A percentile compares a stretch with the other conserved stretches of the same genome.
Evolutionary conservation across 768 basidiomycete genomes (phyloP).

Genomic region (Termitomyces heimii): DNA sequence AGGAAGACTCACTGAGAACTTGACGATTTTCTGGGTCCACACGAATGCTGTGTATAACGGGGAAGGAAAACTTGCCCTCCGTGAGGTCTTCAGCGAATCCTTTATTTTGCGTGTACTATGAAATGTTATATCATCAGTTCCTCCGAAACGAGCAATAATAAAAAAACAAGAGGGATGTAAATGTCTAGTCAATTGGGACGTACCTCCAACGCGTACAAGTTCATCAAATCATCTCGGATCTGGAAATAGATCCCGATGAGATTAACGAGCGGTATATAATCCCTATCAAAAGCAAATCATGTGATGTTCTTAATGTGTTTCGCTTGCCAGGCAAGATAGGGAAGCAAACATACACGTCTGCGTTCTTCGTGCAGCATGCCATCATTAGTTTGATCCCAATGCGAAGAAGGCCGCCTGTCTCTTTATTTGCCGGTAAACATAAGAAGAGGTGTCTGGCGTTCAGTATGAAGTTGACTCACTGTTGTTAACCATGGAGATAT

Average conservation of each 20-base stretch:
- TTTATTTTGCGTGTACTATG: conserved; percentile 76
- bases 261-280: neutral
- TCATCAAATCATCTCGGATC: conserved; percentile 95
- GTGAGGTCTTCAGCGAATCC: conserved; percentile 92
- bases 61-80: conserved; percentile 98
- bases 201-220: conserved; percentile 82
- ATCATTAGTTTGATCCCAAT: conserved; percentile 96
- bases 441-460: neutral
- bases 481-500: conserved; percentile 93
- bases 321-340: too few species aligned
- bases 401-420: conserved; percentile 93
- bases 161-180: neutral
- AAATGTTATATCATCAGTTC: neutral
- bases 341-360: conserved; percentile 42
- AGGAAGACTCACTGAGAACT: conserved; percentile 63
- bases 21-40: conserved; percentile 71
- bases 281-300: neutral
- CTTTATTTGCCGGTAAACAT: conserved; percentile 34
- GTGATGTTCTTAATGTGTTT: too few species aligned
- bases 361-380: conserved; percentile 69
- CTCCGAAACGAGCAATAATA: neutral
- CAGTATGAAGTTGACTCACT: conserved; percentile 42
- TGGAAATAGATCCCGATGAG: conserved; percentile 74
- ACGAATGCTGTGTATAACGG: conserved; percentile 87
- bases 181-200: neutral